Evolutionary conservation across 2,329 filamentous ascomycete species (phyloP).

Genomic region (Diaporthe capsici): DNA sequence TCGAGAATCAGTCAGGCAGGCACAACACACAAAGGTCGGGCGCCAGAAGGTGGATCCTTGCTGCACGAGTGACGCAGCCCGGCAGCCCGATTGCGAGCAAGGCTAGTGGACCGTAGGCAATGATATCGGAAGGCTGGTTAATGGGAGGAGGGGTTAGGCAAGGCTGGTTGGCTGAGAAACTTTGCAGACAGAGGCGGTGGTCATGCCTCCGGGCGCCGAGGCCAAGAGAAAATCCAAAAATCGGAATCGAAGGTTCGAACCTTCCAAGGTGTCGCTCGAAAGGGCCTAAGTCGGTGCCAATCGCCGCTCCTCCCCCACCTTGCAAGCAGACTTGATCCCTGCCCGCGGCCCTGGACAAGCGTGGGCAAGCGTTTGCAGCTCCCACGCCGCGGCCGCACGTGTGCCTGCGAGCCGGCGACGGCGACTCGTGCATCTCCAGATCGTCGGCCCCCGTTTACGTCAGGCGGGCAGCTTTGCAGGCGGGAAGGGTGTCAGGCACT

Average conservation of each 20-base stretch:
- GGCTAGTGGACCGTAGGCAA: not conserved
- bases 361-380: not conserved
- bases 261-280: not conserved
- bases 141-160: not conserved
- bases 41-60: constrained; percentile 10
- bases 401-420: not conserved
- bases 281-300: not conserved
- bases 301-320: not conserved
- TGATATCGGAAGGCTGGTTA: not conserved
- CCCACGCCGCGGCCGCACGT: constrained; percentile 8
- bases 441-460: constrained; percentile 20
- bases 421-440: constrained; percentile 31
- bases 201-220: constrained; percentile 14
- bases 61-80: constrained; percentile 14
- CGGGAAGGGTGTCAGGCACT: not conserved
- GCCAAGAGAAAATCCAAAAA: not conserved
- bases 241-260: constrained; percentile 25
- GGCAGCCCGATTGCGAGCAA: constrained; percentile 1
- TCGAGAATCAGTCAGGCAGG: not conserved
- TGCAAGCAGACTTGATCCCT: constrained; percentile 4
- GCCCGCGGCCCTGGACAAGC: not conserved
- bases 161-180: not conserved
- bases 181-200: too few relatives aligned
- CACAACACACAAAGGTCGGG: not conserved
- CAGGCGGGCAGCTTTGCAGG: not conserved